A percentile compares a stretch with the other conserved stretches of the same genome.
phyloP scores from a whole-genome alignment of 345 rosid species.

The Clausena lansium region DNA sequence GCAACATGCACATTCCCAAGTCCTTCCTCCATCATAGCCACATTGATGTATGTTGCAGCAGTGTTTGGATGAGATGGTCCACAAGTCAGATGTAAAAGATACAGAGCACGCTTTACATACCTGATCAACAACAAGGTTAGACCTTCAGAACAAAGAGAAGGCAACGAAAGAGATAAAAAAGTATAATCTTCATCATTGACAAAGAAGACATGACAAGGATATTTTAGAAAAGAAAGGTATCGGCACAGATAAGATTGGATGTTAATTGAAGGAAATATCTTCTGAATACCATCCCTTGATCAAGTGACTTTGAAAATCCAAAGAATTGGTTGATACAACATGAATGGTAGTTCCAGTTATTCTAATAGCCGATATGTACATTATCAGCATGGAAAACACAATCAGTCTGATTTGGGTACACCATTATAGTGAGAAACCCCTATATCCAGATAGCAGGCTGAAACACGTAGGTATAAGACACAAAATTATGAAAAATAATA shows the following conservation, averaged over 20 bases:
- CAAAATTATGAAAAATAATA: not conserved
- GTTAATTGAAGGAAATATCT: not conserved
- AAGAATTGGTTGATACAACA: not conserved
- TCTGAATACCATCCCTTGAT: not conserved
- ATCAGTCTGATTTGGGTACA: not conserved
- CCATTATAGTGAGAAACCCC: not conserved
- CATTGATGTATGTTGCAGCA: constrained; percentile 97
- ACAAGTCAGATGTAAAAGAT: constrained; percentile 95
- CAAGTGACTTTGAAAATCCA: not conserved
- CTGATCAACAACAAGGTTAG: constrained; percentile 38
- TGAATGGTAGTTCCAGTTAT: not conserved
- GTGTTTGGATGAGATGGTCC: constrained; percentile 99
- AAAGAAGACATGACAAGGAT: not conserved
- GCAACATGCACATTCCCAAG: constrained; percentile 98
- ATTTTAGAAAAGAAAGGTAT: constrained; percentile 14
- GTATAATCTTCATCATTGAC: not conserved
- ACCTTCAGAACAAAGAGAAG: constrained; percentile 7
- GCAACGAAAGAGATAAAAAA: constrained; percentile 14
- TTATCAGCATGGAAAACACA: not conserved
- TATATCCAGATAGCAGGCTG: not conserved
- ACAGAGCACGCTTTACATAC: constrained; percentile 96
- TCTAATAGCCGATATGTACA: not conserved
- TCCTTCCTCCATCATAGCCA: constrained; percentile 99
- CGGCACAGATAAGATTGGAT: constrained; percentile 1
- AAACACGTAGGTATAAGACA: constrained; percentile 2